Conservation (phyloP, 148 eudicot species). For the Fallopia convolvulus region DNA sequence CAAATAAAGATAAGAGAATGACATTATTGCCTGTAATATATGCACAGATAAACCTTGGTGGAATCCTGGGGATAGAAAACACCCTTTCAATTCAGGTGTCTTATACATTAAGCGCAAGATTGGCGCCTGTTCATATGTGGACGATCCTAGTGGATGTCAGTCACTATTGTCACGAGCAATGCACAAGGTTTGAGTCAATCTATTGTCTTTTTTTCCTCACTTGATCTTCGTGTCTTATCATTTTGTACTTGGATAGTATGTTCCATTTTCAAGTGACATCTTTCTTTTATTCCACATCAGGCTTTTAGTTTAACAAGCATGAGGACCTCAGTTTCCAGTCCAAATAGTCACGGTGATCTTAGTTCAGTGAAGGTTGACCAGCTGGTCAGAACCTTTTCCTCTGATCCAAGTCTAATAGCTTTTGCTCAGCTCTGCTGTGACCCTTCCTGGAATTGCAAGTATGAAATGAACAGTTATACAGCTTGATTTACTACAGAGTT, state of each 20-base stretch:
- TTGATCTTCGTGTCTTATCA: not conserved
- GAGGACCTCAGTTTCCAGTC: conserved; percentile 28
- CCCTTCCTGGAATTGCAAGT: conserved; percentile 74
- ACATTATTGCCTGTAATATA: conserved; percentile 10
- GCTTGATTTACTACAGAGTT: not conserved
- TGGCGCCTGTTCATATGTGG: conserved; percentile 95
- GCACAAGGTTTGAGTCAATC: conserved; percentile 63
- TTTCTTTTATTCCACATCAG: conserved; percentile 26
- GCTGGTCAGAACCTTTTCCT: conserved; percentile 90
- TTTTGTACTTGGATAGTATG: conserved; percentile 8
- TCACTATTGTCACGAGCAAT: conserved; percentile 86
- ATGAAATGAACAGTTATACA: conserved; percentile 14
- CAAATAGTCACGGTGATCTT: conserved; percentile 25
- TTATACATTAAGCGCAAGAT: conserved; percentile 87
- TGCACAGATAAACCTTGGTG: conserved; percentile 93
- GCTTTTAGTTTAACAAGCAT: conserved; percentile 70
- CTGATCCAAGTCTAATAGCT: conserved; percentile 93
- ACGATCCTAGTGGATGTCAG: conserved; percentile 93
- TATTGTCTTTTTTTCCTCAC: not conserved
- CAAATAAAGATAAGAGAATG: not conserved
- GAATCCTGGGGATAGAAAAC: conserved; percentile 61
- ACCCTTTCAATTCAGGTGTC: conserved; percentile 84
- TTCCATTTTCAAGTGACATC: not conserved
- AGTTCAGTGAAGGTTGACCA: conserved; percentile 64
- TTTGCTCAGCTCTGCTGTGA: conserved; percentile 93